phyloP scores from a whole-genome alignment of 208 protist genomes.

The Hexamita inflata region DNA sequence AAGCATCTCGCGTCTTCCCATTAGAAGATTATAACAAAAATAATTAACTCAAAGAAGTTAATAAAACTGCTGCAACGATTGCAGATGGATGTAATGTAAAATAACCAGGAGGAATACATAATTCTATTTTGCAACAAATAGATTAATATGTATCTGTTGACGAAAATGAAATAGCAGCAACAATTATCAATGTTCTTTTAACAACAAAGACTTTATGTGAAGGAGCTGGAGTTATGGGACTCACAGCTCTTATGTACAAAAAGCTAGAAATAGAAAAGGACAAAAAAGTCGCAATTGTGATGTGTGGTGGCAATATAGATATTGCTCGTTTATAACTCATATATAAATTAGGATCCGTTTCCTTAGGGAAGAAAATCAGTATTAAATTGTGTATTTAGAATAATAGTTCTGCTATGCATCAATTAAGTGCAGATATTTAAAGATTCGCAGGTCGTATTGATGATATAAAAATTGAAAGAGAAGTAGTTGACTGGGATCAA shows the following conservation, averaged over 20 bases:
- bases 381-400: too few relatives aligned
- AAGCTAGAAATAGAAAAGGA: background rate
- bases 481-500: too few relatives aligned
- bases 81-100: conserved; percentile 31
- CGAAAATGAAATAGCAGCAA: conserved; percentile 21
- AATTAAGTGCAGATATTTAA: too few relatives aligned
- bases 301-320: conserved; percentile 25
- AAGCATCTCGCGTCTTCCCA: background rate
- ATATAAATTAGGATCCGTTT: background rate
- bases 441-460: too few relatives aligned
- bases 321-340: background rate
- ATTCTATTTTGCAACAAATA: background rate
- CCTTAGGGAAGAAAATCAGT: background rate
- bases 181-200: background rate
- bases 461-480: too few relatives aligned
- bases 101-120: background rate
- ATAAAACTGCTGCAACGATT: background rate
- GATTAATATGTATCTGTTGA: conserved; percentile 21
- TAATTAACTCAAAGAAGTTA: background rate
- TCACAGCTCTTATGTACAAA: conserved; percentile 21
- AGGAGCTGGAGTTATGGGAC: conserved; percentile 12
- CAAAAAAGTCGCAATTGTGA: background rate
- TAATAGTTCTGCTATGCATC: too few relatives aligned
- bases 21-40: background rate
- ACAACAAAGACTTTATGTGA: conserved; percentile 23